Evolutionary conservation across 352 stramenopile genomes (phyloP), one percentile per base, ranked within the genome.

Genomic region (Globisporangium yorkense): DNA sequence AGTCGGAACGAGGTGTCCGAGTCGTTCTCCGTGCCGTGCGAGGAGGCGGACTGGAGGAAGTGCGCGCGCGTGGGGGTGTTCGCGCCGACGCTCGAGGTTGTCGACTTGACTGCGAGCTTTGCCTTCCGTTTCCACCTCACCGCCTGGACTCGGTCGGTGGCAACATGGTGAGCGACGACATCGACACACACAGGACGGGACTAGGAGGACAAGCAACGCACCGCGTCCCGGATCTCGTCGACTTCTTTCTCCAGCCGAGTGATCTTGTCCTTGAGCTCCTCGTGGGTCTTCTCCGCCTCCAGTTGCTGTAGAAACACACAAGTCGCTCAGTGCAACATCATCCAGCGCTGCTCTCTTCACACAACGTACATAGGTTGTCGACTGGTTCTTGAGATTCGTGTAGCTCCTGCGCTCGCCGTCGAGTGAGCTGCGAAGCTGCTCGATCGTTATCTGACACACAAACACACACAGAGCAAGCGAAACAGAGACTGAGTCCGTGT

Each of bases 51-150:
- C 54, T 79, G 70, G 54, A 72, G 68, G 20, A 84, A 66, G 41
- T 69, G 72, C 2, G 68, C 59, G 7, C 63, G 75, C 2, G 67
- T 70, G 0, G 71, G 71, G 1, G 69, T 75, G 45, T 68, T 67
- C 5, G 53, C 57, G 1, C 57, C 51, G 56, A 63, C 40, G 31
- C 57, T 67, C 16, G 51, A 67, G 27, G 54, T 59, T 10, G 61
- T 67, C n/a, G 59, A 69, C 31, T 73, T 82, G 49, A 70, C 64
- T 20, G 67, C 72, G 29, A 83, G 56, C 58, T 88, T 91, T 12
- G 79, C 79, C 63, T 88, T 88, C 15, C 77, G 71, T 56, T 88
- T 92, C 79, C 79, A 92, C 45, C 83, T 85, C 18, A 65, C 68
- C 44, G 68, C 62, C 61, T 66, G 5, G 20, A 44, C 31, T 16